Conservation (phyloP, 495 filamentous ascomycete genomes). For the Aspergillus ostianus region DNA sequence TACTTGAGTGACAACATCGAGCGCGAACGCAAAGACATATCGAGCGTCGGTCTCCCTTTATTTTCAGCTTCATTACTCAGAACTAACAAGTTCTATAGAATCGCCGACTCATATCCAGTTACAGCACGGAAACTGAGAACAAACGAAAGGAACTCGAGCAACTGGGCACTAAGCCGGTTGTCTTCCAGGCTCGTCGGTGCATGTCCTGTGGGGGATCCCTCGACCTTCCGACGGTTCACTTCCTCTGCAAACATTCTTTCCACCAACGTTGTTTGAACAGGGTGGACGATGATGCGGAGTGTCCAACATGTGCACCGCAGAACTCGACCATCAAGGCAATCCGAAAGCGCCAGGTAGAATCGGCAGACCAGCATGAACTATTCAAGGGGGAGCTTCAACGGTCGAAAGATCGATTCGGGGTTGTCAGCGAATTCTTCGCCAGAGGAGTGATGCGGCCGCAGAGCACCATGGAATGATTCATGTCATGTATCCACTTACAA, state of each 20-base stretch:
- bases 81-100: conserved; percentile 54
- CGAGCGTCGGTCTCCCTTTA: conserved; percentile 41
- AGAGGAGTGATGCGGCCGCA: conserved; percentile 75
- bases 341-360: conserved; percentile 81
- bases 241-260: conserved; percentile 94
- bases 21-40: conserved; percentile 81
- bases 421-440: conserved; percentile 91
- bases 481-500: conserved; percentile 1
- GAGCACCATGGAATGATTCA: conserved; percentile 38
- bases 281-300: conserved; percentile 69
- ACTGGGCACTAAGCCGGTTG: conserved; percentile 71
- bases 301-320: conserved; percentile 75
- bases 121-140: conserved; percentile 78
- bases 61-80: neutral
- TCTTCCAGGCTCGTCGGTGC: conserved; percentile 90
- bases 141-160: conserved; percentile 76
- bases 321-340: conserved; percentile 87
- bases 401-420: conserved; percentile 80
- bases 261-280: conserved; percentile 80
- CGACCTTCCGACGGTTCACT: conserved; percentile 88
- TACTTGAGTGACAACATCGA: conserved; percentile 89
- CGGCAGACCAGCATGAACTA: conserved; percentile 83
- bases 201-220: conserved; percentile 70
- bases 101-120: conserved; percentile 75
- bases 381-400: conserved; percentile 79